These are phyloP conservation scores for Claviceps paspali DNA, from an alignment of 2,329 filamentous ascomycete genomes.

Conservation along the genomic window DNA sequence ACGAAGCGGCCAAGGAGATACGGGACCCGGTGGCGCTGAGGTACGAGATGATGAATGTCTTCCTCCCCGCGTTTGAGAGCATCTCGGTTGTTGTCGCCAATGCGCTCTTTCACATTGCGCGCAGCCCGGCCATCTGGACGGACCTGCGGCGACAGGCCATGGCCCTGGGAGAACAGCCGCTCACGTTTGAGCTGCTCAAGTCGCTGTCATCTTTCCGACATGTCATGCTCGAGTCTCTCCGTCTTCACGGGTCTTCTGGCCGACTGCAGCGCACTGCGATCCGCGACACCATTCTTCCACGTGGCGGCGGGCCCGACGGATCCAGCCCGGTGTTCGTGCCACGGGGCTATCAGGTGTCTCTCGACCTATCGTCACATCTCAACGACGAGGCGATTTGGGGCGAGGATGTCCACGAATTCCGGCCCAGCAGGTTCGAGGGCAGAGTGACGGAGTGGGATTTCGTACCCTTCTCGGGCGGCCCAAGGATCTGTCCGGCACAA, in stretches of 20 bases:
- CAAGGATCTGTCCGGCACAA: constrained; percentile 5
- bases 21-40: constrained; percentile 1
- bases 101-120: constrained; percentile 4
- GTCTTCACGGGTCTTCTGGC: constrained; percentile 4
- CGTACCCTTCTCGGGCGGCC: constrained; percentile 5
- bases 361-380: constrained; percentile 3
- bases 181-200: constrained; percentile 3
- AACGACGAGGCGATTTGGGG: constrained; percentile 4
- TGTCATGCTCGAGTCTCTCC: constrained; percentile 2
- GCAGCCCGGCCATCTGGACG: constrained; percentile 3
- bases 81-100: constrained; percentile 1
- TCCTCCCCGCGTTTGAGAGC: constrained; percentile 5
- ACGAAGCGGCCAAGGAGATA: constrained; percentile 3
- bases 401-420: constrained; percentile 1
- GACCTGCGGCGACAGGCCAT: constrained; percentile 4
- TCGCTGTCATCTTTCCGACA: constrained; percentile 3
- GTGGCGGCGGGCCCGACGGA: constrained; percentile 2
- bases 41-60: constrained; percentile 5
- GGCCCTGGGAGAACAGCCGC: constrained; percentile 1
- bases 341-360: constrained; percentile 1
- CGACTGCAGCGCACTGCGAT: constrained; percentile 3
- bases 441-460: constrained; percentile 4
- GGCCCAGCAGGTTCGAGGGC: constrained; percentile 4
- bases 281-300: constrained; percentile 2
- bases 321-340: constrained; percentile 1